Evolutionary conservation across 2,329 filamentous ascomycete genomes (phyloP), one percentile per base, ranked within the genome.

Genomic region (Botrytis hyacinthi): DNA sequence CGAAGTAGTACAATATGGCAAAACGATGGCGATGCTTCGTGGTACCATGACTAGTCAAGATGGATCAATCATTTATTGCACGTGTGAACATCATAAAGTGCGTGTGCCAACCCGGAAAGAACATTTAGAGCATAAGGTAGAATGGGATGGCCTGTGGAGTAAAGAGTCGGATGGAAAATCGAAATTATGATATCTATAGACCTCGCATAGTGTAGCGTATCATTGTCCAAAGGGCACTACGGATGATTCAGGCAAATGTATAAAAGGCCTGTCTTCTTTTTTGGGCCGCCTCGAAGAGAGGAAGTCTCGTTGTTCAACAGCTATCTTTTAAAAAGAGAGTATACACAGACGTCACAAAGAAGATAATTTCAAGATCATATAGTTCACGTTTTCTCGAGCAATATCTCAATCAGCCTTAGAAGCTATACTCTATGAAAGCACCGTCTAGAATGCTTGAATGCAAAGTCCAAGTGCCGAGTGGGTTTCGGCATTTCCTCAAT

Each of bases 81-180:
- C 85, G 1, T 85, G 82, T 51, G 86, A 87, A 77, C 85, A 87
- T 75, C 86, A 87, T 78, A 87, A 87, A 75, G 85, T 87, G 18
- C 82, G 83, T 69, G 79, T 84, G 8, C 82, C 84, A 18, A 83
- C 83, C 37, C 78, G 77, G 61, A 74, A 80, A 32, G 81, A 84
- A 63, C 83, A 86, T 77, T 72, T 82, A 71, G 76, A 77, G n/a
- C 80, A 80, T 26, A 81, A 78, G 69, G 77, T 85, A 29, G 78
- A 80, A 9, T 86, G 84, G 84, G 85, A 86, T 76, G 83, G 71
- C 46, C 32, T 74, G 73, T 63, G 75, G 63, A 51, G 71, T 26
- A 70, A 42, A 54, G 69, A 73, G 26, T 44, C 48, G 42, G 69
- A 66, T n/a, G n/a, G 20, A 29, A 71, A 73, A 60, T 68, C 73